These are phyloP conservation scores for Sporothrix mexicana DNA, from an alignment of 2,329 filamentous ascomycete genomes.

Conservation along the genomic window DNA sequence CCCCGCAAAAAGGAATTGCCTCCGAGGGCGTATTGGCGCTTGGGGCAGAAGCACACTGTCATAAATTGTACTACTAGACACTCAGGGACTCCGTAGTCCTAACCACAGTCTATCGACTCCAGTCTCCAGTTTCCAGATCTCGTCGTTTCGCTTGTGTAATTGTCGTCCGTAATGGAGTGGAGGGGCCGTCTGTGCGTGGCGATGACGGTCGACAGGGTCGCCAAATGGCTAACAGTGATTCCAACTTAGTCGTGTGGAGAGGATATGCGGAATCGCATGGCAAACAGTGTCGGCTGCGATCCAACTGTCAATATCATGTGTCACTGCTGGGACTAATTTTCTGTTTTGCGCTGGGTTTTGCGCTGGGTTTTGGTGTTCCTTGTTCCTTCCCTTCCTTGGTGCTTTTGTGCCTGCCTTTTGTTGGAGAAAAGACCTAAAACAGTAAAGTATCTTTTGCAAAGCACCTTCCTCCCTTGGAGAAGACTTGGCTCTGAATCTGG, in stretches of 20 bases:
- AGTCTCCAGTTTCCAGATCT: not conserved
- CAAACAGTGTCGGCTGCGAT: not conserved
- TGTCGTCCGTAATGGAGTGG: conserved; percentile 9
- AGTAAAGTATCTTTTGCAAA: not conserved
- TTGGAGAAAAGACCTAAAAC: not conserved
- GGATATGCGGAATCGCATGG: not conserved
- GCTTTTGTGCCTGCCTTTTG: not conserved
- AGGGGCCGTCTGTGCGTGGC: not conserved
- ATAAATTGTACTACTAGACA: not conserved
- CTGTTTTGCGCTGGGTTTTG: not conserved
- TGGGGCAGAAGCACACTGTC: too few relatives aligned
- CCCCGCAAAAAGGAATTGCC: conserved; percentile 23
- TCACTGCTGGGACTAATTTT: conserved; percentile 30
- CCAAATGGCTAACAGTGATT: not conserved
- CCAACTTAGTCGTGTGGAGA: not conserved
- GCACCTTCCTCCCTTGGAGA: conserved; percentile 24
- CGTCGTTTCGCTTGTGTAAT: conserved; percentile 18
- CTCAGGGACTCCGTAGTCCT: too few relatives aligned
- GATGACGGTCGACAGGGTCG: not conserved
- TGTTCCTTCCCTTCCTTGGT: not conserved
- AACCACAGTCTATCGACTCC: not conserved
- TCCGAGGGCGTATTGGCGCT: not conserved
- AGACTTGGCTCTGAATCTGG: conserved; percentile 1
- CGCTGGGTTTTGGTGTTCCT: not conserved
- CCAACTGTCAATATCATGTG: conserved; percentile 22